Base-by-base conservation (phyloP, 768 basidiomycete species). In the Grammothele lineata region DNA sequence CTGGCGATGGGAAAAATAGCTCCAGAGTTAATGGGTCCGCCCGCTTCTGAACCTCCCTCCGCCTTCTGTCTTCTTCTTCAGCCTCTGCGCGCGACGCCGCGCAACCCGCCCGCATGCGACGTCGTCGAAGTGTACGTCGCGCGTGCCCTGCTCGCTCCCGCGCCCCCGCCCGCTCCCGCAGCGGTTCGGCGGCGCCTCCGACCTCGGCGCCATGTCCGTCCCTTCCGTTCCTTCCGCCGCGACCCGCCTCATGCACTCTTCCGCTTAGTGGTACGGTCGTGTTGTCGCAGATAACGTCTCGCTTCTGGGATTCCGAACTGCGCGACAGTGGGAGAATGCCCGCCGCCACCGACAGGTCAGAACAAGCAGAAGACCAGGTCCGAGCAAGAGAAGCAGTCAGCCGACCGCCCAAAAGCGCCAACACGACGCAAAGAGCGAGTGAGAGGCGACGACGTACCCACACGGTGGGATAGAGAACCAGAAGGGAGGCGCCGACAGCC, bases 261-360 rank as follows among this genome's bases (percentile, higher is more conserved):
- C 15, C 40, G 39, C 52, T 66, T 68, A 3, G 47, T 47, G 41
- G 61, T 63, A 47, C 64, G 68, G 37, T 46, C 56, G 34, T 62
- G 61, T 48, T 55, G 70, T 39, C 65, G 62, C 36, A 83, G 60
- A 56, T 79, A 84, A 50, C 69, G 73, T 59, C 81, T 71, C 26
- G 68, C 72, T 40, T 66, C 71, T 10, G 85, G 83, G 36, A 83
- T 57, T 18, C 85, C 85, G 65, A 87, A 87, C 85, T 87, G 55
- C 32, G 43, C 18, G 17, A 36, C 6, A 6, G 6, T 8, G 6
- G 27, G 27, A 14, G 8, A 30, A 14, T 30, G 47, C 23, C 43
- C 32, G 48, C 56, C 47, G 12, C n/a, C n/a, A n/a, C n/a, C n/a
- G n/a, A n/a, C n/a, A n/a, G 44, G 25, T 59, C 50, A 32, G 9